phyloP scores from a whole-genome alignment of 176 grass and related monocot species.

The Puccinellia tenuiflora region DNA sequence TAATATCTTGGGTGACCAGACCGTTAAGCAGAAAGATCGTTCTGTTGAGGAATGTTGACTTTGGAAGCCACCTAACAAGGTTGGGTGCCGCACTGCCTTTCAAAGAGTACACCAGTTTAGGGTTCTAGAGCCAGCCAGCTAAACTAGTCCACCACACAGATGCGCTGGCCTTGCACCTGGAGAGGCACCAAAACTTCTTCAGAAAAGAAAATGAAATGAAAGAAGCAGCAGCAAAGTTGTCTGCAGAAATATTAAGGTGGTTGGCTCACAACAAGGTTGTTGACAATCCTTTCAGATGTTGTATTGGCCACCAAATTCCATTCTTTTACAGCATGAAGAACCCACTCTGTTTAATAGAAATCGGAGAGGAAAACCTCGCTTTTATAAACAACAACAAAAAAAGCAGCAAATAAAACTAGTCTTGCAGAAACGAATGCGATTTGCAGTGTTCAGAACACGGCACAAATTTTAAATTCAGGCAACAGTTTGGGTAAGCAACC shows the following conservation, averaged over 20 bases:
- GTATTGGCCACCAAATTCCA: slow-evolving; percentile 22
- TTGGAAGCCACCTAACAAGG: background rate
- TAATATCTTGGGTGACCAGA: background rate
- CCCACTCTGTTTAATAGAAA: background rate
- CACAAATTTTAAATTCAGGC: background rate
- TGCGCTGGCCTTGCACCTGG: background rate
- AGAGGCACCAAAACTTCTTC: background rate
- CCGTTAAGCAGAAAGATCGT: slow-evolving; percentile 32
- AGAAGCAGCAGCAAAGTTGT: background rate
- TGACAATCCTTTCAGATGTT: background rate
- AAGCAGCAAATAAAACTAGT: no score
- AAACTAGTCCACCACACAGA: slow-evolving; percentile 14
- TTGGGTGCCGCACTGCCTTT: background rate
- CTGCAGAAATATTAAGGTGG: background rate
- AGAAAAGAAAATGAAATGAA: background rate
- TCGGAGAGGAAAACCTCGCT: no score
- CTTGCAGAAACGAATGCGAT: background rate
- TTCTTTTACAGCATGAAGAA: background rate
- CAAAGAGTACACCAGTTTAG: background rate
- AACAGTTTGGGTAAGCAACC: background rate
- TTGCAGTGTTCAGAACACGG: background rate
- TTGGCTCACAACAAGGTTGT: slow-evolving; percentile 32
- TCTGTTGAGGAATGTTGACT: background rate
- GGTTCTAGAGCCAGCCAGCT: background rate
- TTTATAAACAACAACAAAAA: no score